Percentiles rank a stretch among this genome's conserved stretches.
These are phyloP conservation scores for Fraxinus sp. DNA, from an alignment of 305 asterid species.

Conservation along the genomic window DNA sequence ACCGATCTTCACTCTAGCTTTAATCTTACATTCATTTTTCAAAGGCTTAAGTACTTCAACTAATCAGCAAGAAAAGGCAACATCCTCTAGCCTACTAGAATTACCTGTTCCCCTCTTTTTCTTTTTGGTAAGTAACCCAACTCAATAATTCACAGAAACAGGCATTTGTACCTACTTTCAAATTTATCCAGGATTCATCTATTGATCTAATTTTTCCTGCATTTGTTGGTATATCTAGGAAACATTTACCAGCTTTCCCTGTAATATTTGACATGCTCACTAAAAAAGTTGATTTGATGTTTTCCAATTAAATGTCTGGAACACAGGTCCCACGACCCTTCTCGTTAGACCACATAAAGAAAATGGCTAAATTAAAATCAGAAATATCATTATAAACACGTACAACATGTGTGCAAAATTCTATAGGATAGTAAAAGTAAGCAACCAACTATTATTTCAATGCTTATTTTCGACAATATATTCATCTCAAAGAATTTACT, in stretches of 20 bases:
- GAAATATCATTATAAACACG: background rate
- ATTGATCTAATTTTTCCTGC: background rate
- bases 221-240: background rate
- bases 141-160: background rate
- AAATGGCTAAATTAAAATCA: slow-evolving; percentile 2
- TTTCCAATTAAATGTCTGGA: slow-evolving; percentile 6
- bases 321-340: background rate
- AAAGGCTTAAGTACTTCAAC: background rate
- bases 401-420: background rate
- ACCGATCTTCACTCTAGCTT: background rate
- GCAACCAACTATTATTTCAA: background rate
- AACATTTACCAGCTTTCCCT: background rate
- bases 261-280: background rate
- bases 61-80: background rate
- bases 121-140: background rate
- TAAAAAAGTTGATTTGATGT: background rate
- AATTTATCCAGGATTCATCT: background rate
- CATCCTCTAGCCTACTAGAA: background rate
- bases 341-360: background rate
- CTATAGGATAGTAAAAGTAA: slow-evolving; percentile 1
- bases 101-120: background rate
- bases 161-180: background rate
- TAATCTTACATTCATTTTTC: background rate
- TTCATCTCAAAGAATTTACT: background rate
- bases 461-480: background rate